Evolutionary conservation across 2,329 filamentous ascomycete genomes (phyloP), one percentile per base, ranked within the genome.

Genomic region (Elsinoe australis): DNA sequence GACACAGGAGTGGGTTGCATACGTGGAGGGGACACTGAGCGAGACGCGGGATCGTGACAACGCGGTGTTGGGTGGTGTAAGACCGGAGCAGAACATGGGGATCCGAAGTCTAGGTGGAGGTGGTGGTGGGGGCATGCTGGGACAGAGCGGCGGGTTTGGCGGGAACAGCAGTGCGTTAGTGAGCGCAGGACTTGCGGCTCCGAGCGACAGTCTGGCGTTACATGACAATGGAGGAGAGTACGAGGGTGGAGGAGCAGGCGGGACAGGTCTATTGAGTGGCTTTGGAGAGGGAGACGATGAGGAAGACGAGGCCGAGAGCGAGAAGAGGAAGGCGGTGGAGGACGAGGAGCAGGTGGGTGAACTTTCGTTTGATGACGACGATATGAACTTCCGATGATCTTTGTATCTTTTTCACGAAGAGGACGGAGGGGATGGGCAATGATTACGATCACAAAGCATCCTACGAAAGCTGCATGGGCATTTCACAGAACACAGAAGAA

Each of bases 241-340:
- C 7, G 57, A 60, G 46, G 54, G 53, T 15, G 64, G 63, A 44
- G 61, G 63, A 50, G 59, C 62, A 53, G 58, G 55, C n/a, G n/a
- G n/a, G 8, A 61, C 49, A 28, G 52, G 52, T 28, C 35, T 64
- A 58, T 71, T 95, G 52, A 78, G 92, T 61, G 88, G 89, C 46
- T 96, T 96, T 67, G 89, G 87, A 61, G 94, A 88, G 67, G 95
- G 88, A 60, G 90, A 95, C 66, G 92, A 96, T 56, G 90, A 95
- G 58, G 90, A 95, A 54, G 85, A 87, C 68, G 87, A 94, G 50
- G 84, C 84, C 55, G 83, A 29, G 26, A 29, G 39, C 28, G 78
- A 64, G 61, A 62, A 67, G 57, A 61, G 65, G 63, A 63, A 65
- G 54, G 58, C 60, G 54, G 71, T 74, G 58, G 67, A 66, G 57